Percentiles rank a stretch among this genome's conserved stretches.
Evolutionary conservation across 1,284 basidiomycete species (phyloP).

Genomic region (Omphalotus olearius): DNA sequence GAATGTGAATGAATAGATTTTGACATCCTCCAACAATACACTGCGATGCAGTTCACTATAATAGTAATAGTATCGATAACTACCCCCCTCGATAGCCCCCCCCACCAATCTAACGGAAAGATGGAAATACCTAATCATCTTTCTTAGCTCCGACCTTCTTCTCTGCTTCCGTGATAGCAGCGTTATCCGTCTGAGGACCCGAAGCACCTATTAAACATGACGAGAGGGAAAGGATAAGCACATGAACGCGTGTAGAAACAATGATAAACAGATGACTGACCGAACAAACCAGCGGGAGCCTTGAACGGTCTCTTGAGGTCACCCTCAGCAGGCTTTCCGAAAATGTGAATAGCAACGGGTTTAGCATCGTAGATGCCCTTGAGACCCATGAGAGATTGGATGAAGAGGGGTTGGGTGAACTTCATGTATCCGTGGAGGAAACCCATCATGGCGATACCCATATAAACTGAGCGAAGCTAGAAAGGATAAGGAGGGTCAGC

Average conservation of each 20-base stretch:
- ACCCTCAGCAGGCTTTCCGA: slow-evolving; percentile 76
- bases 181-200: slow-evolving; percentile 77
- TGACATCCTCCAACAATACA: too few relatives aligned
- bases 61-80: too few relatives aligned
- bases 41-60: too few relatives aligned
- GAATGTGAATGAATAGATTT: too few relatives aligned
- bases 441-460: slow-evolving; percentile 83
- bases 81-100: too few relatives aligned
- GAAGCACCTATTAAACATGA: slow-evolving; percentile 26
- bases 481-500: background rate
- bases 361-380: slow-evolving; percentile 87
- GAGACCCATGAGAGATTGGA: slow-evolving; percentile 86
- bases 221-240: background rate
- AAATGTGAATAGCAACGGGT: slow-evolving; percentile 72
- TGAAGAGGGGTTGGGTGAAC: slow-evolving; percentile 90
- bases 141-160: slow-evolving; percentile 77
- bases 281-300: slow-evolving; percentile 61
- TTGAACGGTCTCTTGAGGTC: slow-evolving; percentile 94
- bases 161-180: slow-evolving; percentile 84
- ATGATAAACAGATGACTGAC: slow-evolving; percentile 34
- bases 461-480: slow-evolving; percentile 69
- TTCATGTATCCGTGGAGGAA: slow-evolving; percentile 88
- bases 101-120: too few relatives aligned
- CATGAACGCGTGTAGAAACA: background rate
- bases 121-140: slow-evolving; percentile 43